These are phyloP conservation scores for Meira nashicola DNA, from an alignment of 1,284 basidiomycete genomes.

Conservation along the genomic window DNA sequence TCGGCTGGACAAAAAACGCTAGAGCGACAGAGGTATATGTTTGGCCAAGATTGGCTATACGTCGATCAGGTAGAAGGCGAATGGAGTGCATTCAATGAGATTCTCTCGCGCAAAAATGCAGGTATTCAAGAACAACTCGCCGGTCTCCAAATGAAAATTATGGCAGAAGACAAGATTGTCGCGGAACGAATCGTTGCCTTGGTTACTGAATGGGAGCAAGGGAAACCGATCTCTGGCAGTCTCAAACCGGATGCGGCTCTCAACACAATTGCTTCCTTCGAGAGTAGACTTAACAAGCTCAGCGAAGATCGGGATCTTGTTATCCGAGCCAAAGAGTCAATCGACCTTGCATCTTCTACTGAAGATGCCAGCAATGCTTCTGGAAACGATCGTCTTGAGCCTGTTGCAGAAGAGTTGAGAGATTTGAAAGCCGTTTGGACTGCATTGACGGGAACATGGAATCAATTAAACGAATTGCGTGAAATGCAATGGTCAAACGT, in stretches of 20 bases:
- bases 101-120: slow-evolving; percentile 93
- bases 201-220: slow-evolving; percentile 87
- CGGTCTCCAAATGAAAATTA: slow-evolving; percentile 93
- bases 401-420: slow-evolving; percentile 87
- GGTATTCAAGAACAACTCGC: slow-evolving; percentile 96
- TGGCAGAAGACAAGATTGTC: slow-evolving; percentile 92
- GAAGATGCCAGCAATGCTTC: slow-evolving; percentile 60
- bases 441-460: slow-evolving; percentile 94
- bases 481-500: slow-evolving; percentile 81
- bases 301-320: slow-evolving; percentile 91
- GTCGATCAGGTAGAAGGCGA: slow-evolving; percentile 95
- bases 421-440: slow-evolving; percentile 99
- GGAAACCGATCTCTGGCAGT: slow-evolving; percentile 89
- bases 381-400: slow-evolving; percentile 64
- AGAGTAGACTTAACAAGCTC: slow-evolving; percentile 78
- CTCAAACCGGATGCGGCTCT: slow-evolving; percentile 92
- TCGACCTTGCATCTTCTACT: slow-evolving; percentile 83
- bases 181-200: slow-evolving; percentile 70
- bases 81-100: slow-evolving; percentile 97
- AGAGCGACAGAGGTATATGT: slow-evolving; percentile 92
- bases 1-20: slow-evolving; percentile 91
- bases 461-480: slow-evolving; percentile 79
- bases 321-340: slow-evolving; percentile 89
- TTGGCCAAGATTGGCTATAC: slow-evolving; percentile 95
- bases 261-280: slow-evolving; percentile 89